Base-by-base conservation (phyloP, 169 alveolate genomes). In the Plasmodium gallinaceum region DNA sequence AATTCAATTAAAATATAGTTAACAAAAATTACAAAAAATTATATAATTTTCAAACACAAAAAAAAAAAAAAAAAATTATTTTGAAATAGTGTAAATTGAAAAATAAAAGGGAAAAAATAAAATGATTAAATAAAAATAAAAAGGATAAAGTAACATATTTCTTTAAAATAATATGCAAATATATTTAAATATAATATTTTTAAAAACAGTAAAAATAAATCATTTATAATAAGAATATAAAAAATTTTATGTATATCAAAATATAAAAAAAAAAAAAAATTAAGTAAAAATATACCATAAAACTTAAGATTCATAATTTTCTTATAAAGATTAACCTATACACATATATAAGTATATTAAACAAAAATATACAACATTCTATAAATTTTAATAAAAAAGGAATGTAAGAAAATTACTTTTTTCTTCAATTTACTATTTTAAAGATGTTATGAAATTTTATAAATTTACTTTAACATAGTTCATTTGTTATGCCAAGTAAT, bases 11-110 rank as follows among this genome's bases (percentile, higher is more conserved):
- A 57, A 14, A 18, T 16, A 0, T 57, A 22, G 8, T 9, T 57
- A 14, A 18, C 32, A 18, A 57, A 57, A 57, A 57, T 57, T 57
- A 57, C 66, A 57, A 57, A 57, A 57, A 57, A 57, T 14, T 57
- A 7, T 22, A 14, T 18, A 16, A 5, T 14, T 1, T 14, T 57
- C 66, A 57, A 14, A 54, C n/a, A 57, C 32, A 9, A 57, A 57
- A 57, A 57, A 18, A 57, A 57, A 18, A 57, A 57, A 18, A 7
- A 22, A 22, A 7, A 7, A 54, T 9, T 32, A 32, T 32, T 32
- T 32, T 32, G 39, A 32, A 32, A n/a, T n/a, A n/a, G n/a, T 32
- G 39, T 32, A 32, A 32, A 32, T 32, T 32, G 1, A 32, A 32
- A 2, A 32, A 32, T 32, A 32, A 32, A 57, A 57, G 2, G 32